These are phyloP conservation scores for Marvania coccoides DNA, from an alignment of 139 green algal genomes.

Conservation along the genomic window DNA sequence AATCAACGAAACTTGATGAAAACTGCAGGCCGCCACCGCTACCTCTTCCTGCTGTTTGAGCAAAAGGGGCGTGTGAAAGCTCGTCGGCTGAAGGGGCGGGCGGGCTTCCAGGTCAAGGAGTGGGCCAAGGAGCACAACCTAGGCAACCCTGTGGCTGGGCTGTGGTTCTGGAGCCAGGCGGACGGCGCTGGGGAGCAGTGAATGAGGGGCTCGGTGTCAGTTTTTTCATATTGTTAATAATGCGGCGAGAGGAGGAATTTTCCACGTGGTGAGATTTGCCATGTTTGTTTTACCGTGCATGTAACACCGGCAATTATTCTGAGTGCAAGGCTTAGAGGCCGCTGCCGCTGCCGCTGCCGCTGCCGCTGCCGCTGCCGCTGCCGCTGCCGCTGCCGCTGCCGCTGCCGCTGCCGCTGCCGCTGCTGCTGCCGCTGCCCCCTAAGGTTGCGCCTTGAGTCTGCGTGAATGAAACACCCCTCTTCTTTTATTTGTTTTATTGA, in stretches of 20 bases:
- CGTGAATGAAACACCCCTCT: too few relatives aligned
- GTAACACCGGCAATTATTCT: too few relatives aligned
- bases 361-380: neutral
- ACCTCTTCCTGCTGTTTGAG: constrained; percentile 13
- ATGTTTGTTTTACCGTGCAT: too few relatives aligned
- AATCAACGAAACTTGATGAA: too few relatives aligned
- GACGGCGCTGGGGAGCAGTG: too few relatives aligned
- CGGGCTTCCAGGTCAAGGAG: constrained; percentile 18
- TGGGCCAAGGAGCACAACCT: constrained; percentile 20
- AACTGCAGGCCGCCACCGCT: constrained; percentile 9
- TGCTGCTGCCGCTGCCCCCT: neutral
- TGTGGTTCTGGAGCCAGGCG: constrained; percentile 5
- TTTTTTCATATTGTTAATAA: too few relatives aligned
- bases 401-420: neutral
- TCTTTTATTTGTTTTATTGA: too few relatives aligned
- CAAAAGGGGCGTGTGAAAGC: constrained; percentile 4
- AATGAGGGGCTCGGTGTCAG: too few relatives aligned
- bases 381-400: neutral
- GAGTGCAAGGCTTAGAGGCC: neutral
- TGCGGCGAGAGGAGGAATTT: too few relatives aligned
- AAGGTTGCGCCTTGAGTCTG: too few relatives aligned
- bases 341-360: neutral
- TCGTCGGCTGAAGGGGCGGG: neutral
- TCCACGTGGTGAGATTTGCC: too few relatives aligned
- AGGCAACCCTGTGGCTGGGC: constrained; percentile 9